Percentiles rank a stretch among this genome's conserved stretches.
These are phyloP conservation scores for Penicillium brevicompactum DNA, from an alignment of 2,329 filamentous ascomycete species.

Conservation along the genomic window DNA sequence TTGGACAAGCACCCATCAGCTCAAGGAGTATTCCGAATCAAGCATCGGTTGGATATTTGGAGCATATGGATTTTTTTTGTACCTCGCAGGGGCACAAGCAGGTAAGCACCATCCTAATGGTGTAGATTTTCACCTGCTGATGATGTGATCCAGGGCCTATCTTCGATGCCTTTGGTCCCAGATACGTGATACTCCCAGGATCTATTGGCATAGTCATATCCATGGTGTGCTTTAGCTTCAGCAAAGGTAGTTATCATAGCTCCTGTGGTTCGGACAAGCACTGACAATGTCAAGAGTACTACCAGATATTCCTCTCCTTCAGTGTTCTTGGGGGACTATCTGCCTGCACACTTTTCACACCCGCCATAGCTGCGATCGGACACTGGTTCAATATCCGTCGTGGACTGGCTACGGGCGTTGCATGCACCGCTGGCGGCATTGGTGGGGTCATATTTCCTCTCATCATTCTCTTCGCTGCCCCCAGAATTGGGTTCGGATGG, in stretches of 20 bases:
- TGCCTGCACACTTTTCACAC: conserved; percentile 34
- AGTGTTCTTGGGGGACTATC: conserved; percentile 38
- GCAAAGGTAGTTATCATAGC: conserved; percentile 16
- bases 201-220: conserved; percentile 21
- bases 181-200: conserved; percentile 16
- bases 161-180: conserved; percentile 18
- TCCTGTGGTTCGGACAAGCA: neutral
- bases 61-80: conserved; percentile 38
- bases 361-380: conserved; percentile 31
- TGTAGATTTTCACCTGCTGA: neutral
- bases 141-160: conserved; percentile 12
- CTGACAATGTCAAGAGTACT: conserved; percentile 32
- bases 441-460: conserved; percentile 40
- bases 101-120: conserved; percentile 1
- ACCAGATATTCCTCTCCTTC: conserved; percentile 41
- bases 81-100: conserved; percentile 15
- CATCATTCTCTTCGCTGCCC: conserved; percentile 31
- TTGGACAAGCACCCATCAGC: conserved; percentile 34
- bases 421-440: conserved; percentile 36
- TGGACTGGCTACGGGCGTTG: conserved; percentile 37
- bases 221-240: conserved; percentile 22
- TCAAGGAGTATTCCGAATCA: conserved; percentile 33
- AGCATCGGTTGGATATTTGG: conserved; percentile 42
- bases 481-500: conserved; percentile 36
- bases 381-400: conserved; percentile 39